Base-by-base conservation (phyloP, 1,284 basidiomycete genomes). In the Polyporus tsugae region DNA sequence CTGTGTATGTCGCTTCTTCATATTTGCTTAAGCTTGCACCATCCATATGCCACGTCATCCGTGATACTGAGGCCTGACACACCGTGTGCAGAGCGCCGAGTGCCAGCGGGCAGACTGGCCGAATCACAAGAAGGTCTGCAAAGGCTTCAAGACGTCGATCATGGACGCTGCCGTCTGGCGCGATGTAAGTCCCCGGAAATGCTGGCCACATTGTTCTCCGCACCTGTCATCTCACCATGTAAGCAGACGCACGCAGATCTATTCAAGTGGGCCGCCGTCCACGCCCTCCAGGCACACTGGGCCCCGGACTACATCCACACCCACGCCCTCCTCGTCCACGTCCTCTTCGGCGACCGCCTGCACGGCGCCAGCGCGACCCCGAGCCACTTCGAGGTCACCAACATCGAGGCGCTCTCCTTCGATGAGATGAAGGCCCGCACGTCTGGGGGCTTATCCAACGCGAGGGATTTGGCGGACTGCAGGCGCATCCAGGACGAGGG, bases 261-360 rank as follows among this genome's bases (percentile, higher is more conserved):
- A 19, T 58, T 36, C 35, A 22, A 38, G 11, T 58, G 35, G 35
- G 55, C 55, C 15, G 36, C 55, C 33, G 35, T 38, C 35, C 35
- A 58, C 33, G 55, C 33, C 55, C 33, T 38, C 19, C 29, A 19
- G 13, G 35, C 55, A 13, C 55, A 58, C 55, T 58, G 35, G 55
- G 33, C 19, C n/a, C 55, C 55, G 4, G 7, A n/a, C 55, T 35
- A 58, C 29, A 22, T 58, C 35, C 55, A 22, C 35, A 38, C 55
- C 6, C 55, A 58, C 36, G 10, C 19, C 35, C 55, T 58, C 9
- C 35, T 58, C 10, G 17, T 58, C 35, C 7, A n/a, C 9, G 55
- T 38, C 55, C 19, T 58, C 36, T 58, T 10, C n/a, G 35, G 55
- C 9, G 55, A 58, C 55, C 55, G 36, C n/a, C 55, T 58, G 22